Evolutionary conservation across 345 rosid genomes (phyloP).

Genomic region (Ceriops zippeliana): DNA sequence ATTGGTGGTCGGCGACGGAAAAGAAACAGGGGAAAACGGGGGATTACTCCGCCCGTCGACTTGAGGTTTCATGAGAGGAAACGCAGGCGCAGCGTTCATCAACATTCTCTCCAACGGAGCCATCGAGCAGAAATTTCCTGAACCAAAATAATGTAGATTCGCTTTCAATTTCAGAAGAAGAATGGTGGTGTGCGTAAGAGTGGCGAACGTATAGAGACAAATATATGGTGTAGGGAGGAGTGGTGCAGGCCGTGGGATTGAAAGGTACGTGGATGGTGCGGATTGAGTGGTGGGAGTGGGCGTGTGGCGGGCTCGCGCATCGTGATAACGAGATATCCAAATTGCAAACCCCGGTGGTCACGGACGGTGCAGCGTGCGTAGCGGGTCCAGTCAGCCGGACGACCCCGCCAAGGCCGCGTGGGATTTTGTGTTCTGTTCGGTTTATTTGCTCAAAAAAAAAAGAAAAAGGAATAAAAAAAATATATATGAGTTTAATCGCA

Average conservation of each 20-base stretch:
- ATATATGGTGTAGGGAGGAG: neutral
- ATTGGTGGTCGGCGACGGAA: neutral
- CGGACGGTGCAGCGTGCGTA: neutral
- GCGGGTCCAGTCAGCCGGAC: too few relatives aligned
- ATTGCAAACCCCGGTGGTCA: neutral
- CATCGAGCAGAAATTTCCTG: too few relatives aligned
- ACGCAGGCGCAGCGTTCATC: constrained; percentile 38
- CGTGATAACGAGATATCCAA: too few relatives aligned
- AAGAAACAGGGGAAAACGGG: constrained; percentile 31
- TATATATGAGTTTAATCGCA: too few relatives aligned
- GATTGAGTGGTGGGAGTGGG: constrained; percentile 32
- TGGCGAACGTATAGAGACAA: neutral
- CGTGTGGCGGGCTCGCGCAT: constrained; percentile 72
- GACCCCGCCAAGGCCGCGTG: too few relatives aligned
- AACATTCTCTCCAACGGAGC: constrained; percentile 31
- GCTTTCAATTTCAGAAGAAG: too few relatives aligned
- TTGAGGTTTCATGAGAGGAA: constrained; percentile 33
- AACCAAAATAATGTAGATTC: too few relatives aligned
- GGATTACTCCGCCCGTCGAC: constrained; percentile 23
- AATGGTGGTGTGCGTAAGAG: neutral
- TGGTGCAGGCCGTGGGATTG: constrained; percentile 33
- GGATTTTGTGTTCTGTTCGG: too few relatives aligned
- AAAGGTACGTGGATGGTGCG: constrained; percentile 39
- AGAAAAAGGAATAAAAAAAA: too few relatives aligned
- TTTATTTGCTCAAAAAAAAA: too few relatives aligned